These are phyloP conservation scores for Coelastrella sp. DNA, from an alignment of 139 green algal genomes.

Conservation along the genomic window DNA sequence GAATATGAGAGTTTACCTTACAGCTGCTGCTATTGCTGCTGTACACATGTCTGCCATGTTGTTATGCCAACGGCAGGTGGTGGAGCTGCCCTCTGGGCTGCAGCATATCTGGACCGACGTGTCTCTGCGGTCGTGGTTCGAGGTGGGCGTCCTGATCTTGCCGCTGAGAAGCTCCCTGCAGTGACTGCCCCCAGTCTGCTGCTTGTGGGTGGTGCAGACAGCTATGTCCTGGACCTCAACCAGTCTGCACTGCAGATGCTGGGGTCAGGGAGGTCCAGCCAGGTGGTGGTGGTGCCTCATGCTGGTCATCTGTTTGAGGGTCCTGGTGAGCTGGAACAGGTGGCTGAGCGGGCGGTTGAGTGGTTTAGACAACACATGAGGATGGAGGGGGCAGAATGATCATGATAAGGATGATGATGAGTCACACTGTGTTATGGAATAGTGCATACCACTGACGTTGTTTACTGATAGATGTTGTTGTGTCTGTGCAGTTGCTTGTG, in stretches of 20 bases:
- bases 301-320: slow-evolving; percentile 28
- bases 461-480: no score
- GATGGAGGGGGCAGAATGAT: no score
- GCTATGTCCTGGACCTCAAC: slow-evolving; percentile 23
- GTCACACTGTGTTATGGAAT: no score
- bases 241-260: neutral
- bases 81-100: slow-evolving; percentile 28
- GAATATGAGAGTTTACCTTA: neutral
- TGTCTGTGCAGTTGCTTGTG: no score
- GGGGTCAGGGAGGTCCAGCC: neutral
- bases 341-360: neutral
- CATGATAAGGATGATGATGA: no score
- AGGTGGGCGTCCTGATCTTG: slow-evolving; percentile 36
- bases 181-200: slow-evolving; percentile 44
- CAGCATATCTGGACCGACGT: slow-evolving; percentile 16
- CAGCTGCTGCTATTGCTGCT: slow-evolving; percentile 2
- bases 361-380: slow-evolving; percentile 13
- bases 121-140: slow-evolving; percentile 33
- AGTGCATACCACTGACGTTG: no score
- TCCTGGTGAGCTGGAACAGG: slow-evolving; percentile 19
- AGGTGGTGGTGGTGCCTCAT: slow-evolving; percentile 3
- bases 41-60: no score
- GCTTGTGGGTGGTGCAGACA: slow-evolving; percentile 33
- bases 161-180: slow-evolving; percentile 16
- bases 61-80: neutral